A percentile compares a stretch with the other conserved stretches of the same genome.
Evolutionary conservation across 2,329 filamentous ascomycete species (phyloP).

Genomic region (Macroventuria anomochaeta): DNA sequence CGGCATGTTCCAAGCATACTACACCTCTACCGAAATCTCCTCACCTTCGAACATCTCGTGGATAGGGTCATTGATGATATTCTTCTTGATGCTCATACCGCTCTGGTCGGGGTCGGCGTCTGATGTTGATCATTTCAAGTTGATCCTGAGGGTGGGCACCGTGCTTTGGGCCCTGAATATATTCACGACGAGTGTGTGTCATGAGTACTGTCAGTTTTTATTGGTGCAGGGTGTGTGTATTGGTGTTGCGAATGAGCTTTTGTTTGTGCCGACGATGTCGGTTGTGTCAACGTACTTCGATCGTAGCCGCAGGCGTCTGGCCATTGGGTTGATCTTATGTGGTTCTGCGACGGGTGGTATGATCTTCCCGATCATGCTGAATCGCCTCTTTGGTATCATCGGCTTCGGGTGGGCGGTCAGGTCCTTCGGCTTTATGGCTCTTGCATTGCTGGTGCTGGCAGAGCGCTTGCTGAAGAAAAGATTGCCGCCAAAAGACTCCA

Average conservation of each 20-base stretch:
- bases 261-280: constrained; percentile 42
- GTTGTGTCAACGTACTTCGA: constrained; percentile 62
- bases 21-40: constrained; percentile 50
- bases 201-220: constrained; percentile 56
- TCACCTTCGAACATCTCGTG: constrained; percentile 57
- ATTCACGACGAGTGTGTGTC: constrained; percentile 58
- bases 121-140: constrained; percentile 58
- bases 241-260: constrained; percentile 40
- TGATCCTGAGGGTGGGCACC: constrained; percentile 51
- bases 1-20: constrained; percentile 58
- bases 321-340: constrained; percentile 63
- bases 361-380: constrained; percentile 63
- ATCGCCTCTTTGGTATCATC: constrained; percentile 57
- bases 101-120: constrained; percentile 56
- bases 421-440: constrained; percentile 58
- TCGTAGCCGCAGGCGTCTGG: constrained; percentile 59
- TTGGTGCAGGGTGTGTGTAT: constrained; percentile 43
- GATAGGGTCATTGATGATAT: constrained; percentile 60
- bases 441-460: constrained; percentile 61
- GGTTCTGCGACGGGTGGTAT: constrained; percentile 68
- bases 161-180: constrained; percentile 54
- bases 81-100: constrained; percentile 54
- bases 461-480: constrained; percentile 28
- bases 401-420: constrained; percentile 44
- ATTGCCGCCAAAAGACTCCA: constrained; percentile 23